Base-by-base conservation (phyloP, 345 rosid species). In the Conringia planisiliqua region DNA sequence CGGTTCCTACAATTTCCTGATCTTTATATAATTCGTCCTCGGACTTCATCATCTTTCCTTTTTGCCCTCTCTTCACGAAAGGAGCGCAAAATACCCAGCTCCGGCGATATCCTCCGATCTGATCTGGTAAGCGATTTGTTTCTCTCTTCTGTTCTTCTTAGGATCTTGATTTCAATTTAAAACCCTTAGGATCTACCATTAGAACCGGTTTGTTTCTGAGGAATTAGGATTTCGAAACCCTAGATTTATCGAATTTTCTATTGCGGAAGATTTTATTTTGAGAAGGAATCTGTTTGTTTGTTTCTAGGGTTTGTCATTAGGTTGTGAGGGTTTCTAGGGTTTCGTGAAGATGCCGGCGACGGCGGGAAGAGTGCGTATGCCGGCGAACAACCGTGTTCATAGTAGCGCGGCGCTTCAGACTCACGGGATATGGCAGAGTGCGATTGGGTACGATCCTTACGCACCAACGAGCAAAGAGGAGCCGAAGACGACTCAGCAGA, bases 321-420 rank as follows among this genome's bases (percentile, higher is more conserved):
- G 76, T 77, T 66, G 68, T 50, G 72, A 39, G 10, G 13, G 20
- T 42, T 44, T 32, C 32, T 78, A 78, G 38, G 52, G 65, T 13
- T 72, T 18, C 11, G 73, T 48, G 33, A 92, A 83, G 90, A 95
- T 95, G 98, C 99, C 98, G 83, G 99, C 99, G 30, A 95, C 98
- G 1, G 98, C 99, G n/a, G 99, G 99, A 10, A 83, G 99, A 81
- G 99, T 95, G 78, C 99, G 99, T 71, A 95, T 95, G 97, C 99
- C 98, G 7, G 99, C 98, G 42, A 92, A 95, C 89, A 95, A 95
- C 35, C 83, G 98, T 85, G 99, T 95, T 48, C 99, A 95, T 62
- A 92, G 98, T 82, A 95, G 98, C 68, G 99, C 99, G 5, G 99
- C 98, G 64, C 83, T 95, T 51, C 99, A 95, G 70, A 92, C 98